Base-by-base conservation (phyloP, 1,284 basidiomycete genomes). In the Porogramme epimiltina region DNA sequence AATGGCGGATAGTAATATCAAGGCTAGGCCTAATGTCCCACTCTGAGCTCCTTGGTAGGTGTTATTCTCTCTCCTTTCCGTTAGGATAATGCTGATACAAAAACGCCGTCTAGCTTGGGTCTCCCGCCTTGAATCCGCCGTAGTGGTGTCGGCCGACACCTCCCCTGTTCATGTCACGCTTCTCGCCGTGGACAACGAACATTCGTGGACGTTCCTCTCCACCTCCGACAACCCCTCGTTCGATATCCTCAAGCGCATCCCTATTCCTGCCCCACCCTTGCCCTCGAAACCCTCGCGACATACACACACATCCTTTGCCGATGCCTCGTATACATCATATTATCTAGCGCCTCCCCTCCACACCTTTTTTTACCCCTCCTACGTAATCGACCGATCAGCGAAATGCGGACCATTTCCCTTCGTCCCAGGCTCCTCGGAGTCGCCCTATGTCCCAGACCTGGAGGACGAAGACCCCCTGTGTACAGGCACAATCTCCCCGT, bases 1-100 rank as follows among this genome's bases (percentile, higher is more conserved):
- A 93, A 63, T 94, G 91, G 91, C 77, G 86, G 48, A 70, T 93
- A 18, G 82, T 88, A 3, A 72, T 93, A 53, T 73, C 85, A 16
- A 87, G 84, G 61, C 65, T 87, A 4, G 91, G 89, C 0, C 54
- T 70, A 13, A 81, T 92, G 72, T 65, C 68, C 0, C 68, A 73
- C 38, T 62, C 63, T 5, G 91, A 93, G 62, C 66, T 89, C n/a
- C 74, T 83, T 60, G 85, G 90, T 91, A 61, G 62, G 83, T 72
- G 2, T 22, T 37, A 13, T 15, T 31, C 22, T 19, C 24, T 34
- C 41, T 47, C 49, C 33, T 47, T 43, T 45, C 36, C 54, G n/a
- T 42, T 28, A 38, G 25, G 28, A 38, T 37, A 9, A 24, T 55
- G 33, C 18, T 41, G 45, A 45, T 34, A 33, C 45, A 28, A 34